These are phyloP conservation scores for Cryptococcus sp. DNA, from an alignment of 1,284 basidiomycete species.

Conservation along the genomic window DNA sequence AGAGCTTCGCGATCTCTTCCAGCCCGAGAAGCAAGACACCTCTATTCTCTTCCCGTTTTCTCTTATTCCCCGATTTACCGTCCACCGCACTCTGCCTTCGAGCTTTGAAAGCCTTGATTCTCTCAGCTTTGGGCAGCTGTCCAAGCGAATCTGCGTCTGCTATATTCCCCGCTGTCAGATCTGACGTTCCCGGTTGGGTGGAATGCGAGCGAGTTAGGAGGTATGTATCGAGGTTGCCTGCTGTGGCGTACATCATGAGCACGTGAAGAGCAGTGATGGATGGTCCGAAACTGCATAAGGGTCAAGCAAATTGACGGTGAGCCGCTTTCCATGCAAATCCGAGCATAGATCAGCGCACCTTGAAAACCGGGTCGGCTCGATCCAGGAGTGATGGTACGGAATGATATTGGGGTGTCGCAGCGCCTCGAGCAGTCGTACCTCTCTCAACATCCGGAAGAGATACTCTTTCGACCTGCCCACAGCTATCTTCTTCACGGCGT, in stretches of 20 bases:
- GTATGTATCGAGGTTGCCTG: constrained; percentile 77
- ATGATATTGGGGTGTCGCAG: constrained; percentile 89
- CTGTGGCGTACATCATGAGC: constrained; percentile 91
- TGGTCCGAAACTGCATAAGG: constrained; percentile 65
- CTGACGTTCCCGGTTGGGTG: constrained; percentile 50
- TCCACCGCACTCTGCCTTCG: constrained; percentile 31
- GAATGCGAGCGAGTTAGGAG: constrained; percentile 65
- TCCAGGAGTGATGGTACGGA: constrained; percentile 93
- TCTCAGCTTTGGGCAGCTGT: constrained; percentile 59
- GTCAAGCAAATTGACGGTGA: neutral
- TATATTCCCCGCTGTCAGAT: constrained; percentile 26
- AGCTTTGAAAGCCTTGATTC: constrained; percentile 59
- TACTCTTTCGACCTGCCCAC: constrained; percentile 85
- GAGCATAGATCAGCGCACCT: constrained; percentile 24
- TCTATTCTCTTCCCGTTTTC: constrained; percentile 48
- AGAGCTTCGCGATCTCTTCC: constrained; percentile 74
- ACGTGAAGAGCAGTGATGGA: constrained; percentile 80
- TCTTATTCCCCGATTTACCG: constrained; percentile 36
- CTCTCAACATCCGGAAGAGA: constrained; percentile 74
- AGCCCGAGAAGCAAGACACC: constrained; percentile 77
- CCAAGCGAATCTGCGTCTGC: constrained; percentile 57
- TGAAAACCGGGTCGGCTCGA: constrained; percentile 81
- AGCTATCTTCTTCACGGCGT: constrained; percentile 94
- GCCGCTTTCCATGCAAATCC: neutral
- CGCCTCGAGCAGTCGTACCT: constrained; percentile 81